Evolutionary conservation across 768 basidiomycete species (phyloP), one percentile per base, ranked within the genome.

Genomic region (Mrakia hoshinonis): DNA sequence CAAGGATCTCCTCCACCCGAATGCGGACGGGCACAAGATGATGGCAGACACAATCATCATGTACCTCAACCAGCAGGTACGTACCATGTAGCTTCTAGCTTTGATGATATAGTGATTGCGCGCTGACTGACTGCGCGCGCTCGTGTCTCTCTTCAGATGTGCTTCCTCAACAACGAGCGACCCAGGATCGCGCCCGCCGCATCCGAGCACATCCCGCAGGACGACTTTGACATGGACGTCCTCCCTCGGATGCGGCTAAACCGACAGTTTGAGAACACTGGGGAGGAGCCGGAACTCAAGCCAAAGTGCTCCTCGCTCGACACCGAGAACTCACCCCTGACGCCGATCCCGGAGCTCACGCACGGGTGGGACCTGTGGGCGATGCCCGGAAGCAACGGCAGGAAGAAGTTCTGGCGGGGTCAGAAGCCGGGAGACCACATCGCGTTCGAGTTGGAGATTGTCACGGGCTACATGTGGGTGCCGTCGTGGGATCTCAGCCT

Each of bases 331-430:
- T 47, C 43, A 4, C 63, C 63, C 7, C 43, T 65, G 36, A 26
- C 39, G 0, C 63, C 63, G 15, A 34, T 65, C 24, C 34, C 48
- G 12, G 43, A 34, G 4, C 46, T 47, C 26, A 65, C 63, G 24
- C 63, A 65, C 43, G 63, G 63, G 1, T 65, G 48, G 46, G 63
- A 65, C 29, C 63, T 65, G 15, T 65, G 48, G 46, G 26, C 38
- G 63, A 47, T 61, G 58, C 58, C 58, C 6, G 58, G 58, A 36
- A 61, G 26, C 29, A 65, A 51, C 34, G 63, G 48, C 24, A 51
- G 34, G 63, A 65, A 65, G 13, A 65, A 65, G 43, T 65, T 65
- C 24, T 65, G 63, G 63, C 24, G 43, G 26, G 63, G 63, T 5
- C 26, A 46, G 43, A 47, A 65, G 9, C 46, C 63, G 34, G 63